phyloP scores from a whole-genome alignment of 2,329 filamentous ascomycete genomes.

The Monilinia aucupariae region DNA sequence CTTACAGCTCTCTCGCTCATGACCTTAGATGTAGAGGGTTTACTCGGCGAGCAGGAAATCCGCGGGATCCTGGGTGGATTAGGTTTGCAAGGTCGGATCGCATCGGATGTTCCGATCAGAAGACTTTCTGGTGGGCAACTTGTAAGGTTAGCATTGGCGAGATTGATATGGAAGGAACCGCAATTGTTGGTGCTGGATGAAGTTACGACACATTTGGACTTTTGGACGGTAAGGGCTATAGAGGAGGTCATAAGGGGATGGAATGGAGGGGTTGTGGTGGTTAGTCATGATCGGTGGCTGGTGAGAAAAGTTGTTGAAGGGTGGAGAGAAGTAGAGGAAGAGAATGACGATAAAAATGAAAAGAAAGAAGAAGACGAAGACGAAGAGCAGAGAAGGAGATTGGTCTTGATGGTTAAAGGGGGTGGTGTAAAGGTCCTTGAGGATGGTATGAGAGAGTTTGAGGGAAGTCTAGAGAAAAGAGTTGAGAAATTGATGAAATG shows the following conservation, averaged over 20 bases:
- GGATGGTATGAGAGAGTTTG: slow-evolving; percentile 61
- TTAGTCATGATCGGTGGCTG: slow-evolving; percentile 80
- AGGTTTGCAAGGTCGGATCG: slow-evolving; percentile 63
- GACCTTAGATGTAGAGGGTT: slow-evolving; percentile 46
- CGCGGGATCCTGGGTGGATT: slow-evolving; percentile 62
- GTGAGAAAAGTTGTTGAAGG: slow-evolving; percentile 69
- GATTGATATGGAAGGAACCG: slow-evolving; percentile 96
- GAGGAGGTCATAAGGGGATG: slow-evolving; percentile 61
- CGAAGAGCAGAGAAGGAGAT: slow-evolving; percentile 44
- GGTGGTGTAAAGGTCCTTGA: slow-evolving; percentile 52
- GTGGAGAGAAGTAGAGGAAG: slow-evolving; percentile 39
- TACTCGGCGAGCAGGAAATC: slow-evolving; percentile 60
- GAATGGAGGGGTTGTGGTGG: slow-evolving; percentile 68
- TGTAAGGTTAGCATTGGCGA: slow-evolving; percentile 79
- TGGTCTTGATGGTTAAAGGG: slow-evolving; percentile 55
- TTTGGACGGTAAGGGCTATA: slow-evolving; percentile 70
- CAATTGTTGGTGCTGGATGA: slow-evolving; percentile 95
- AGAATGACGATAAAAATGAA: slow-evolving; percentile 43
- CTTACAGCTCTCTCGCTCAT: slow-evolving; percentile 64
- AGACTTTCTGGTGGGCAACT: slow-evolving; percentile 76
- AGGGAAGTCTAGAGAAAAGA: slow-evolving; percentile 55
- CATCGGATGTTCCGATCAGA: slow-evolving; percentile 66
- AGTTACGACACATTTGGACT: slow-evolving; percentile 87
- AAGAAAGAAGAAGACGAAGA: slow-evolving; percentile 46
- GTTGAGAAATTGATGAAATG: slow-evolving; percentile 43